phyloP scores from a whole-genome alignment of 2,329 filamentous ascomycete genomes.

The Xylariaceae sp. region DNA sequence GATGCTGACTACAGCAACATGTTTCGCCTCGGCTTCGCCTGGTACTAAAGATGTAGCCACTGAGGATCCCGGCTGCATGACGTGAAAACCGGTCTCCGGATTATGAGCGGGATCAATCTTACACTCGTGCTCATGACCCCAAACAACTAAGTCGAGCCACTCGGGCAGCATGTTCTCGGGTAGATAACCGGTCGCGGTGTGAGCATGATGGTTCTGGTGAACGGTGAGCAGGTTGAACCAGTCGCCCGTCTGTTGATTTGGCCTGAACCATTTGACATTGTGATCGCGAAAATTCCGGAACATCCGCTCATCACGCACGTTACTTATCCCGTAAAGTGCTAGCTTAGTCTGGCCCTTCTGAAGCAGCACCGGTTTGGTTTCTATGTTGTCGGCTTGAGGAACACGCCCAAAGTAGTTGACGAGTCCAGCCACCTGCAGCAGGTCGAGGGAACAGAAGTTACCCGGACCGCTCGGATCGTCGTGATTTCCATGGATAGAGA shows the following conservation, averaged over 20 bases:
- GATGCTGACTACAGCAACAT: constrained; percentile 83
- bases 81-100: constrained; percentile 85
- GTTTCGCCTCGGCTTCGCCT: constrained; percentile 88
- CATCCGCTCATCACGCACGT: constrained; percentile 92
- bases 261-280: constrained; percentile 91
- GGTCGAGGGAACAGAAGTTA: constrained; percentile 85
- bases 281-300: constrained; percentile 92
- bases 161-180: constrained; percentile 91
- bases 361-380: constrained; percentile 85
- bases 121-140: constrained; percentile 98
- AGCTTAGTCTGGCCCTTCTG: constrained; percentile 94
- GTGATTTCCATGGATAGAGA: constrained; percentile 98
- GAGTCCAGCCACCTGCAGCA: constrained; percentile 87
- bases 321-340: constrained; percentile 91
- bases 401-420: constrained; percentile 96
- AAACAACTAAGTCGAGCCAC: constrained; percentile 89
- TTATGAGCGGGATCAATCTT: constrained; percentile 83
- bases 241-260: constrained; percentile 75
- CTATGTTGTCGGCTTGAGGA: constrained; percentile 89
- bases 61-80: constrained; percentile 97
- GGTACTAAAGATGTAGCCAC: constrained; percentile 90
- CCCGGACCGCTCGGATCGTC: constrained; percentile 98
- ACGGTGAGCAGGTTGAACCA: constrained; percentile 97
- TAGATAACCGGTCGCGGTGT: constrained; percentile 90
- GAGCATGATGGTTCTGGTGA: constrained; percentile 93